Evolutionary conservation across 225 moss, liverwort and hornwort genomes (phyloP), one percentile per base, ranked within the genome.

Genomic region (Neckera pumila): DNA sequence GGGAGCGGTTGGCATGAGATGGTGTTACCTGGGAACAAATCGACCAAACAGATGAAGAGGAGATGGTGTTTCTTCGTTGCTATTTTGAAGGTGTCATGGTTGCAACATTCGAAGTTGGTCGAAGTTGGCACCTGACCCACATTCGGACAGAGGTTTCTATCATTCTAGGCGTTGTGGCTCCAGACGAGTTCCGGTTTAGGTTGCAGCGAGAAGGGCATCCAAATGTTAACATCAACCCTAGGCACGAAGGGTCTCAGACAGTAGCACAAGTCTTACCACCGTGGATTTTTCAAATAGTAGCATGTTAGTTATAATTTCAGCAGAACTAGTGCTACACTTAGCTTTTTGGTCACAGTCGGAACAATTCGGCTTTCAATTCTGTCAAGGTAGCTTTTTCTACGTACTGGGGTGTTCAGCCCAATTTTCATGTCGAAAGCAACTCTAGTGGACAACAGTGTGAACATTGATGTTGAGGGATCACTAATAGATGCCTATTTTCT

Each of bases 361-460:
- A 21, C 11, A 22, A 22, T 69, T n/a, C 1, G 7, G 22, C 23
- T 1, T 67, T 21, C 0, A 7, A 4, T 2, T 33, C 2, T 17
- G 5, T 65, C 15, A n/a, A 23, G n/a, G 23, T 69, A 69, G n/a
- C 7, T 69, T 21, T 69, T 22, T 11, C 22, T 38, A 38, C 3
- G 2, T 69, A 69, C 7, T 69, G 38, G 38, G 2, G 4, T 69
- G 9, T 69, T n/a, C n/a, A n/a, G n/a, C 36, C 66, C 66, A 36
- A 65, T 10, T 19, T 6, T 34, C 5, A 34, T 65, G 65, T 17
- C 0, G 2, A 10, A 34, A 34, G 10, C 19, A 19, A 19, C 11
- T 66, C 3, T 20, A 9, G 11, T 66, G 5, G 6, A 11, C 36
- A 66, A 66, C 9, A 7, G 10, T 9, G 4, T 65, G 10, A 34